Evolutionary conservation across 306 rosid genomes (phyloP).

Genomic region (Lagenaria siceraria): DNA sequence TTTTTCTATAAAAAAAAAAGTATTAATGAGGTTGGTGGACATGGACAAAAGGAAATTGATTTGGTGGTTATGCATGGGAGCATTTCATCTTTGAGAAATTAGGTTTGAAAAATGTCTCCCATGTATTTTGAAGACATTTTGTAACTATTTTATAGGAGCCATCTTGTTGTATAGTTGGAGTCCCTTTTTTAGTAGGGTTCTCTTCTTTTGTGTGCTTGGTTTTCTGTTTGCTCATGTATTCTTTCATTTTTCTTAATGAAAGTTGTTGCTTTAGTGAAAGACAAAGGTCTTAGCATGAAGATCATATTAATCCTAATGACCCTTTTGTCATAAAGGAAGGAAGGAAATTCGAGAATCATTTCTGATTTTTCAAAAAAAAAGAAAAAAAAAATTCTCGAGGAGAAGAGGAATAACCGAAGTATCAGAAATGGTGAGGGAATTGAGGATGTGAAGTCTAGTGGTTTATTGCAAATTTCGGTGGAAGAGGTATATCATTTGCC

Average conservation of each 20-base stretch:
- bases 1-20: no score
- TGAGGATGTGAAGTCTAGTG: background rate
- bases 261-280: no score
- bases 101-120: background rate
- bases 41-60: background rate
- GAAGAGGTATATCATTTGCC: background rate
- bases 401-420: background rate
- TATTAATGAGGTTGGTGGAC: background rate
- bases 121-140: no score
- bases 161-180: no score
- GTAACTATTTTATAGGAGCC: no score
- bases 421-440: background rate
- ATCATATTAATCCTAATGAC: background rate
- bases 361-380: background rate
- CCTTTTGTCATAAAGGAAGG: background rate
- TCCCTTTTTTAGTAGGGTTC: no score
- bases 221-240: no score
- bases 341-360: background rate
- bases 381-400: background rate
- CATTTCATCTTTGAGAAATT: background rate
- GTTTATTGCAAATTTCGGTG: background rate
- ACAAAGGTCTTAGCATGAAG: background rate
- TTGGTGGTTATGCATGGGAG: background rate
- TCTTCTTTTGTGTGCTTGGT: no score
- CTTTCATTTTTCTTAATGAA: no score